phyloP scores from a whole-genome alignment of 1,284 basidiomycete genomes.

The Malassezia nana region DNA sequence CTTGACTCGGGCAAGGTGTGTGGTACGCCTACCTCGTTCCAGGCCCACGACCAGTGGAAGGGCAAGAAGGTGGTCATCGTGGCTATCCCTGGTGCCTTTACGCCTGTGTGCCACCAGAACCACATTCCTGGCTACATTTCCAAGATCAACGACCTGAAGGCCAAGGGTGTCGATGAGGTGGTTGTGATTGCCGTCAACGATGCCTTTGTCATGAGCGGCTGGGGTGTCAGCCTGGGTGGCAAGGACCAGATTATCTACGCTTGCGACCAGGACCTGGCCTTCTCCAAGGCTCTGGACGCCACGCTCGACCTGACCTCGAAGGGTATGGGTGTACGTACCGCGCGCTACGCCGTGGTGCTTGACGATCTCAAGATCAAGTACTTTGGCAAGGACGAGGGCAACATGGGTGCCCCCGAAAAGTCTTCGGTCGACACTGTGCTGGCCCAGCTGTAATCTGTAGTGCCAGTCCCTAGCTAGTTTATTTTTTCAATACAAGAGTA shows the following conservation, averaged over 20 bases:
- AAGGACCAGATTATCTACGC: conserved; percentile 65
- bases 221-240: conserved; percentile 59
- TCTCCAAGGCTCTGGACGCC: conserved; percentile 60
- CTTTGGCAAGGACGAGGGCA: conserved; percentile 20
- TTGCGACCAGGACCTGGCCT: conserved; percentile 59
- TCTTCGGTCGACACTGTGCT: conserved; percentile 11
- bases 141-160: conserved; percentile 60
- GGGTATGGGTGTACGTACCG: conserved; percentile 60
- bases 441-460: not conserved
- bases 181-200: conserved; percentile 50
- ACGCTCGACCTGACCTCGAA: conserved; percentile 55
- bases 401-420: conserved; percentile 4
- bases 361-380: conserved; percentile 57
- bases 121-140: conserved; percentile 60
- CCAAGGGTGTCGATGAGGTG: conserved; percentile 61
- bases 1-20: conserved; percentile 55
- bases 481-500: conserved; percentile 19
- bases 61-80: conserved; percentile 73
- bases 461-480: not conserved
- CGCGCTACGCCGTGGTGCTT: conserved; percentile 61
- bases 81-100: conserved; percentile 63
- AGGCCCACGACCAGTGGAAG: conserved; percentile 60
- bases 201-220: conserved; percentile 52
- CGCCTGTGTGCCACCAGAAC: conserved; percentile 39
- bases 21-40: conserved; percentile 46